phyloP scores from a whole-genome alignment of 768 basidiomycete species.

The Cystofilobasidium ferigula region DNA sequence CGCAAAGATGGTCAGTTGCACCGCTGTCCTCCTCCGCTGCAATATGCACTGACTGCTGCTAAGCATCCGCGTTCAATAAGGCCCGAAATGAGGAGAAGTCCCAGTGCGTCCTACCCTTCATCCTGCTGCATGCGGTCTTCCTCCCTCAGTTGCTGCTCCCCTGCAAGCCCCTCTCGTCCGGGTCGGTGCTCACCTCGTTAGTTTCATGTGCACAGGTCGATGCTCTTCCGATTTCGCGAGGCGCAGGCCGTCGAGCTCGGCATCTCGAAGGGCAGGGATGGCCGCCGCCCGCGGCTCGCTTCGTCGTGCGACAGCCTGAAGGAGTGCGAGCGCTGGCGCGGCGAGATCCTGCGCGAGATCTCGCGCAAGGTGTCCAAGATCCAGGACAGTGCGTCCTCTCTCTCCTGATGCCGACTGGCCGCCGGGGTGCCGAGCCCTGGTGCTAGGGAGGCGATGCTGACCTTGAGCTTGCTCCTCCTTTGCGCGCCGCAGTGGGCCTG shows the following conservation, averaged over 20 bases:
- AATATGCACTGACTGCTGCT: no score
- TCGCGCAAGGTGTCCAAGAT: conserved; percentile 96
- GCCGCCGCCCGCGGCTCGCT: conserved; percentile 85
- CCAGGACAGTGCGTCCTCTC: conserved; percentile 62
- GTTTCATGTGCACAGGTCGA: no score
- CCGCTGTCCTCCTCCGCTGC: no score
- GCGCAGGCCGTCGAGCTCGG: conserved; percentile 93
- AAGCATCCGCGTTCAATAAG: no score
- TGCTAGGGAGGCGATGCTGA: background rate
- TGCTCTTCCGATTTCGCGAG: conserved; percentile 91
- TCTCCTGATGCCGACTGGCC: background rate
- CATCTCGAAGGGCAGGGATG: conserved; percentile 60
- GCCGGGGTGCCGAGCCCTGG: background rate
- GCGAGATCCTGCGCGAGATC: conserved; percentile 87
- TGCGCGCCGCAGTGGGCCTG: conserved; percentile 56
- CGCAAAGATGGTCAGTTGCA: no score
- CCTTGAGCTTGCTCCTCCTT: background rate
- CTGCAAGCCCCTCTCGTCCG: no score
- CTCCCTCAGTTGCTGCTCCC: no score
- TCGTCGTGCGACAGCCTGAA: conserved; percentile 79
- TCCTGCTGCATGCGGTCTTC: no score
- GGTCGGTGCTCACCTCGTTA: no score
- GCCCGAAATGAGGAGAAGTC: conserved; percentile 98
- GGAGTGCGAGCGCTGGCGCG: conserved; percentile 91
- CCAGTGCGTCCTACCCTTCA: conserved; percentile 46